These are phyloP conservation scores for Microcyclosporella mali DNA, from an alignment of 2,329 filamentous ascomycete species.

Conservation along the genomic window DNA sequence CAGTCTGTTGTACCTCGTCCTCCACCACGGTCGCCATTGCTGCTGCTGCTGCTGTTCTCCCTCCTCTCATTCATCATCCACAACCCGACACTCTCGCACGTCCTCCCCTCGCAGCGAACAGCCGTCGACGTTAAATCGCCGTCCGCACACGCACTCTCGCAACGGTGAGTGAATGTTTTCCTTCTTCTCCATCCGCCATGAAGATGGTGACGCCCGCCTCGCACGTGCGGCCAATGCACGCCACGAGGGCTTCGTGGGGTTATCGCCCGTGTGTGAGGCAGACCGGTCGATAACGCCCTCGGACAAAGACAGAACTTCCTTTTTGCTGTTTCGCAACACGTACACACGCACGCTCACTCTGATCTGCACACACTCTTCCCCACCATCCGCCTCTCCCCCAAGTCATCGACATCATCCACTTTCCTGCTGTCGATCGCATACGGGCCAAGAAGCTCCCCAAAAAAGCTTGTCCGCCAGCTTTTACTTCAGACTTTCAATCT, in stretches of 20 bases:
- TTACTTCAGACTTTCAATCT: background rate
- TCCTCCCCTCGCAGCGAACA: too few species aligned
- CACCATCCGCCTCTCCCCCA: background rate
- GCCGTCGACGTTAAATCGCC: too few species aligned
- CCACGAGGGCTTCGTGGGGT: background rate
- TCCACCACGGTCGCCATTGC: too few species aligned
- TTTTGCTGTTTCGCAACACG: background rate
- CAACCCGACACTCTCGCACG: too few species aligned
- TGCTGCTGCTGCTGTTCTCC: too few species aligned
- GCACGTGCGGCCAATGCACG: constrained; percentile 1
- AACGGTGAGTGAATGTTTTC: too few species aligned
- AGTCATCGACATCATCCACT: constrained; percentile 1
- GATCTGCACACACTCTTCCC: background rate
- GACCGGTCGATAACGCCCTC: background rate
- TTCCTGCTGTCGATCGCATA: background rate
- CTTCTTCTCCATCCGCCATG: too few species aligned
- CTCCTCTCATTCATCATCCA: too few species aligned
- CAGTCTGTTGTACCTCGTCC: too few species aligned
- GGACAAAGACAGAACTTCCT: background rate
- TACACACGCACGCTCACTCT: background rate
- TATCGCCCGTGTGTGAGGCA: background rate
- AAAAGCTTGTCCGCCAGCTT: constrained; percentile 8
- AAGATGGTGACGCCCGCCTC: background rate
- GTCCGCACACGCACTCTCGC: too few species aligned
- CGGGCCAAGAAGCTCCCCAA: background rate